Evolutionary conservation across 1,284 basidiomycete genomes (phyloP).

Genomic region (Puccinia coronata): DNA sequence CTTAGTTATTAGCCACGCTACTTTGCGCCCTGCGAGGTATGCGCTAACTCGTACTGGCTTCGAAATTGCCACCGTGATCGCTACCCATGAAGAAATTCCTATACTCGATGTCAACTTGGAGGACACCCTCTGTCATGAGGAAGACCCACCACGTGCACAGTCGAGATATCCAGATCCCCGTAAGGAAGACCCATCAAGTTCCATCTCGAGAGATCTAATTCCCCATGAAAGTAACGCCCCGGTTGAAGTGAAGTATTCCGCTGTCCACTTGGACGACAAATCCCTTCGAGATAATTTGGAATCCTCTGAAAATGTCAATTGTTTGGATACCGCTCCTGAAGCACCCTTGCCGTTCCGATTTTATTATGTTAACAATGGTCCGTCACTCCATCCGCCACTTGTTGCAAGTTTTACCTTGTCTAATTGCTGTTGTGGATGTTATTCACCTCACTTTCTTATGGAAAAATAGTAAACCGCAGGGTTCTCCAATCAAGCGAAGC

Average conservation of each 20-base stretch:
- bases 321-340: background rate
- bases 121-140: background rate
- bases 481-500: conserved; percentile 18
- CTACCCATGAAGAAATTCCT: conserved; percentile 26
- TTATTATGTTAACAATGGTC: conserved; percentile 11
- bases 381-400: background rate
- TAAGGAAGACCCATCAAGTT: no score
- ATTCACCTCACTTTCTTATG: background rate
- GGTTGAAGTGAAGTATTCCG: background rate
- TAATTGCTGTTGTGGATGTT: background rate
- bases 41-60: conserved; percentile 36
- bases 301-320: background rate
- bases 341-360: conserved; percentile 1
- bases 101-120: conserved; percentile 5
- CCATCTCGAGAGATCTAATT: background rate
- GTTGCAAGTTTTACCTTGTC: no score
- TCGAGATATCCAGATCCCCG: no score
- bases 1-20: conserved; percentile 34
- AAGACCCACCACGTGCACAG: no score
- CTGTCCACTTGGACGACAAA: background rate
- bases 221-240: background rate
- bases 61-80: conserved; percentile 24
- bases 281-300: background rate
- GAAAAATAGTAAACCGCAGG: conserved; percentile 16
- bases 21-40: conserved; percentile 37